These are phyloP conservation scores for Leishmania turanica DNA, from an alignment of 208 protist genomes.

Conservation along the genomic window DNA sequence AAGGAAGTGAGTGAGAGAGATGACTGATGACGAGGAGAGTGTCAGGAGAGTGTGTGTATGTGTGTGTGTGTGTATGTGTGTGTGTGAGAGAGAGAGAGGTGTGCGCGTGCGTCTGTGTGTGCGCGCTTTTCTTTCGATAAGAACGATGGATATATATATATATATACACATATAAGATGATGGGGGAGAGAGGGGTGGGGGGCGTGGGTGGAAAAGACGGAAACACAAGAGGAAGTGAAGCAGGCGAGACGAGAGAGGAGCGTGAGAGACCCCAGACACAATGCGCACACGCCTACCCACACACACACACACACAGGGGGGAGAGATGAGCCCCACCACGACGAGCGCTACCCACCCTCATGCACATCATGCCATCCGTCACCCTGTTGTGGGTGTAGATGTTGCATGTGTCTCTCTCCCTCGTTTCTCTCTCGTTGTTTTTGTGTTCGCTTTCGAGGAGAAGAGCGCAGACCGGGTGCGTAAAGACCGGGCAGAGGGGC, in stretches of 20 bases:
- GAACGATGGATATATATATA: too few relatives aligned
- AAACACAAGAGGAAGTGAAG: neutral
- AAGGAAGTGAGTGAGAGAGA: constrained; percentile 14
- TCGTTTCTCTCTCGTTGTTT: neutral
- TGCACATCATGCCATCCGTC: neutral
- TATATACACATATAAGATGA: too few relatives aligned
- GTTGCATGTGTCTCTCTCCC: neutral
- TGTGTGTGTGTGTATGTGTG: neutral
- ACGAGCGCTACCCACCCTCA: neutral
- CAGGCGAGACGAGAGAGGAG: neutral
- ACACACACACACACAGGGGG: neutral
- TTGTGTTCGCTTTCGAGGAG: neutral
- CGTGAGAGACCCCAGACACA: neutral
- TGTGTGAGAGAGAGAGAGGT: neutral
- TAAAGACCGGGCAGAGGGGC: neutral
- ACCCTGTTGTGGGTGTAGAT: neutral
- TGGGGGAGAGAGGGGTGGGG: neutral
- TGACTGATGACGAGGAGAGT: constrained; percentile 7
- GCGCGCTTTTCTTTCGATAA: neutral
- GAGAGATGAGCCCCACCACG: neutral
- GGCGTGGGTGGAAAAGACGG: neutral
- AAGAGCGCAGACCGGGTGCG: neutral
- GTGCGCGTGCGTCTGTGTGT: neutral
- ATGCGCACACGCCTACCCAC: neutral
- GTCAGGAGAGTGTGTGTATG: neutral